A percentile compares a stretch with the other conserved stretches of the same genome.
Evolutionary conservation across 208 protist species (phyloP).

Genomic region (Acanthamoeba sp.): DNA sequence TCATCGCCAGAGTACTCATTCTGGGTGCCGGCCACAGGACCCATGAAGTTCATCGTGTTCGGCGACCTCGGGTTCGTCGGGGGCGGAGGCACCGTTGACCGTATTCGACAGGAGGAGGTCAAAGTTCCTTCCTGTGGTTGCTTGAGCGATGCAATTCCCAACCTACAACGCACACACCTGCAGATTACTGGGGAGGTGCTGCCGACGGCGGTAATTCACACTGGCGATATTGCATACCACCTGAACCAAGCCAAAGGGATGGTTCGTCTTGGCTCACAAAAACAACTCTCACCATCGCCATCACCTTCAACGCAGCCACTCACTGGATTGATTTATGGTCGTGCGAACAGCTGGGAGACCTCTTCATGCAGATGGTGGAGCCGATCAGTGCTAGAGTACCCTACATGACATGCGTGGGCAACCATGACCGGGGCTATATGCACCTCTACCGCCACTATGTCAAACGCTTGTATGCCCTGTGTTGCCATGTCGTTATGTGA

Average conservation of each 20-base stretch:
- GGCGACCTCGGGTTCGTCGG: neutral
- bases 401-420: constrained; percentile 30
- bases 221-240: neutral
- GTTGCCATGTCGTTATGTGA: too few relatives aligned
- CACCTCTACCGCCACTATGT: neutral
- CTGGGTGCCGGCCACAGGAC: neutral
- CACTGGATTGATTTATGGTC: too few relatives aligned
- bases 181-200: neutral
- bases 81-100: neutral
- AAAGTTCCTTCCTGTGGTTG: neutral
- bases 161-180: too few relatives aligned
- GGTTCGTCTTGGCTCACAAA: neutral
- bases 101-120: neutral
- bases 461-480: constrained; percentile 34
- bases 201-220: neutral
- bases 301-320: too few relatives aligned
- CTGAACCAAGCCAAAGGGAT: neutral
- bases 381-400: neutral
- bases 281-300: too few relatives aligned
- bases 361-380: neutral
- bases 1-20: neutral
- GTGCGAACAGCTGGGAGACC: neutral
- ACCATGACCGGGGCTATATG: neutral
- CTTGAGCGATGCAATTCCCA: too few relatives aligned
- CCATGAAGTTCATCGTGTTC: neutral